These are phyloP conservation scores for Cordia subcordata DNA, from an alignment of 257 asterid species.

Conservation along the genomic window DNA sequence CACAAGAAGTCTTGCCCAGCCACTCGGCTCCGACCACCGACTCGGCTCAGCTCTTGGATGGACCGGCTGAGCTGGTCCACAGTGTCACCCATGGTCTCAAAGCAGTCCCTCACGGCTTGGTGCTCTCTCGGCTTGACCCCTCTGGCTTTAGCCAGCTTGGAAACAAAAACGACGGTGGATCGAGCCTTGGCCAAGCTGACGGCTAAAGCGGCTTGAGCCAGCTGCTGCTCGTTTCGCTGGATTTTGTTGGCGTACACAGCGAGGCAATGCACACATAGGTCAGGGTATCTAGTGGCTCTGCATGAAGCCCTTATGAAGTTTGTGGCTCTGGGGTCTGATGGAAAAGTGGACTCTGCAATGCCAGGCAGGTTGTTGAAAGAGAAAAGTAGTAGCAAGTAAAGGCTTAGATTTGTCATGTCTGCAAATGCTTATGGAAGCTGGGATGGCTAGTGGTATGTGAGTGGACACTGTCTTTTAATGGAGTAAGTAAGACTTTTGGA, in stretches of 20 bases:
- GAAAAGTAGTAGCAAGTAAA: background rate
- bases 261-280: conserved; percentile 9
- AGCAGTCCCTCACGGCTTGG: conserved; percentile 29
- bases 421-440: background rate
- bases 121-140: conserved; percentile 8
- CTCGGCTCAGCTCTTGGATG: conserved; percentile 12
- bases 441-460: background rate
- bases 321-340: conserved; percentile 11
- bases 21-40: background rate
- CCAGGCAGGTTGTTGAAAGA: background rate
- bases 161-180: conserved; percentile 5
- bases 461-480: background rate
- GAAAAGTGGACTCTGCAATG: background rate
- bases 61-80: conserved; percentile 31
- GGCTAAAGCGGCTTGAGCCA: conserved; percentile 14
- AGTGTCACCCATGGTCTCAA: conserved; percentile 27
- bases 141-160: conserved; percentile 1
- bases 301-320: conserved; percentile 16
- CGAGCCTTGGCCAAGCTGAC: conserved; percentile 12
- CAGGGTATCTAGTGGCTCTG: conserved; percentile 12
- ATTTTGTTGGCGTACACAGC: conserved; percentile 6
- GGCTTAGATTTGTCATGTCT: background rate
- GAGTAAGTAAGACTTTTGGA: background rate
- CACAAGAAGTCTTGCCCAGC: conserved; percentile 11
- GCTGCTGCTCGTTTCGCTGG: conserved; percentile 3